phyloP scores from a whole-genome alignment of 2,329 filamentous ascomycete genomes.

The Albifimbria verrucaria region DNA sequence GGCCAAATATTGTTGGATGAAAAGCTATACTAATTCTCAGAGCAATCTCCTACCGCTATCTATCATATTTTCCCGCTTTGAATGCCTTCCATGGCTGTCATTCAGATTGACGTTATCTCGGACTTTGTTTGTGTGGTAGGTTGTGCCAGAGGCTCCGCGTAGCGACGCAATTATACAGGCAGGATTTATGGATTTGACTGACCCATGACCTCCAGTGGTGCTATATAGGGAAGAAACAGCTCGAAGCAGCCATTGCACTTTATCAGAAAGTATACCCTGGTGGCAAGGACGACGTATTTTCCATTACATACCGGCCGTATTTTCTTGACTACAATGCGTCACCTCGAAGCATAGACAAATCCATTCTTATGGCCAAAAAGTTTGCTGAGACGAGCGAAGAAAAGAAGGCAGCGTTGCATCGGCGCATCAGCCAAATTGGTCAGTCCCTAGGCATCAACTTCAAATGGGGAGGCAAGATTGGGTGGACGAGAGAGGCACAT shows the following conservation, averaged over 20 bases:
- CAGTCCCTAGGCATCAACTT: constrained; percentile 30
- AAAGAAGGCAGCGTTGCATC: constrained; percentile 21
- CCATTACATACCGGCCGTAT: constrained; percentile 32
- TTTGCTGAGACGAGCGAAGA: constrained; percentile 19
- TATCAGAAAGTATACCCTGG: constrained; percentile 37
- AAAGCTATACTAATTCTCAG: not conserved
- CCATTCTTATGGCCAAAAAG: constrained; percentile 16
- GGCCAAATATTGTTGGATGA: not conserved
- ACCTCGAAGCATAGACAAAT: constrained; percentile 18
- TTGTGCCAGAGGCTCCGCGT: not conserved
- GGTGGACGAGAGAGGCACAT: constrained; percentile 31
- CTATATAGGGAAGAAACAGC: constrained; percentile 35
- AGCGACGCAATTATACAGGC: no score
- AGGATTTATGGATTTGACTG: no score
- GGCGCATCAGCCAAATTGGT: constrained; percentile 23
- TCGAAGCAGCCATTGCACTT: constrained; percentile 32
- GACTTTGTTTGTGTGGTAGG: constrained; percentile 29
- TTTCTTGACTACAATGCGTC: constrained; percentile 28
- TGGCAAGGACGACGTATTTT: constrained; percentile 29
- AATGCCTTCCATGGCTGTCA: constrained; percentile 3
- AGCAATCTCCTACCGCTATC: no score
- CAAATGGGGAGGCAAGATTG: constrained; percentile 27
- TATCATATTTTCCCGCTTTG: not conserved
- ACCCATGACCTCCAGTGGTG: constrained; percentile 29
- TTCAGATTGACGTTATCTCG: constrained; percentile 22